Evolutionary conservation across 78 protist species (phyloP).

Genomic region (Dictyostelium firmibasis): DNA sequence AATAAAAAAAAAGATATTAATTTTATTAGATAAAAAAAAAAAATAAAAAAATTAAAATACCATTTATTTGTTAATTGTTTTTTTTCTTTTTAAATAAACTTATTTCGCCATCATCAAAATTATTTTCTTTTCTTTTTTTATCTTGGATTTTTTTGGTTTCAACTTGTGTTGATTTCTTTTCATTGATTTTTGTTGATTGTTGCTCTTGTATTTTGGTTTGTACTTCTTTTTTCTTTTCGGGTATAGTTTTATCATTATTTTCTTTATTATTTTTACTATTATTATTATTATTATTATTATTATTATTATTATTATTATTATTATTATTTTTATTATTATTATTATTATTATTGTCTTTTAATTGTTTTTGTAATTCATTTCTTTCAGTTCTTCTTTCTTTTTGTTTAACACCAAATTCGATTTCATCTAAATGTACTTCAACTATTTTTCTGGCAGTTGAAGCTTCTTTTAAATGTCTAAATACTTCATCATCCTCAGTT

Average conservation of each 20-base stretch:
- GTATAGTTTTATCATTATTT: too few relatives aligned
- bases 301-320: not conserved
- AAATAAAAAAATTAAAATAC: not conserved
- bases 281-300: not conserved
- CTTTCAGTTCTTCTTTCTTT: constrained; percentile 79
- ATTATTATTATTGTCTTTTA: too few relatives aligned
- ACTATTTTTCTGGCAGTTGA: constrained; percentile 76
- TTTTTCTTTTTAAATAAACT: constrained; percentile 57
- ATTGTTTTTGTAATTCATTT: constrained; percentile 52
- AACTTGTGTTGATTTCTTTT: not conserved
- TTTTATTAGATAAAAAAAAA: not conserved
- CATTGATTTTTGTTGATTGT: not conserved
- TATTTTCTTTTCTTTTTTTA: not conserved
- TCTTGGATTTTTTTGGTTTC: not conserved
- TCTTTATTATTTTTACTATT: too few relatives aligned
- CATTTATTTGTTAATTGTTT: not conserved
- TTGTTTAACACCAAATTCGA: constrained; percentile 75
- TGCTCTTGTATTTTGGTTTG: not conserved
- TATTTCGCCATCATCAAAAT: constrained; percentile 21
- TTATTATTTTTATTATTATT: not conserved
- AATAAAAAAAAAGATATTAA: not conserved
- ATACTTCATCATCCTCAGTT: constrained; percentile 81
- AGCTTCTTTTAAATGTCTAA: constrained; percentile 49
- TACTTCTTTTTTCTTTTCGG: not conserved
- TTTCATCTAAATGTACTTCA: constrained; percentile 68